These are phyloP conservation scores for Diphasiastrum complanatum DNA, from an alignment of 83 land plant species.

Conservation along the genomic window DNA sequence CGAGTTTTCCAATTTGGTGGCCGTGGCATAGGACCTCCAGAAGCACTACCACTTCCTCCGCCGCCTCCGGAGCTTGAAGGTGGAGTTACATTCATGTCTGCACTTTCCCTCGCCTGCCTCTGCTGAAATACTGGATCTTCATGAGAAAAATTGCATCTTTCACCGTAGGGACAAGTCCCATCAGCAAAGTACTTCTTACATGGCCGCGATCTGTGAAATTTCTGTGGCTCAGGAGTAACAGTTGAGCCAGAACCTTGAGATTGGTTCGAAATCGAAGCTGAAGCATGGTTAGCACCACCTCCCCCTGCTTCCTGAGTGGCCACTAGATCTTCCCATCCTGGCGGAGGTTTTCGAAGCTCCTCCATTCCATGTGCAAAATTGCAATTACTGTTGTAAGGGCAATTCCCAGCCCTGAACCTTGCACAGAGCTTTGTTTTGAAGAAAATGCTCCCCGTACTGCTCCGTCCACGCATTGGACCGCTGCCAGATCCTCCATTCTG, in stretches of 20 bases:
- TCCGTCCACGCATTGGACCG: no score
- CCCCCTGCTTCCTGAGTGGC: constrained; percentile 62
- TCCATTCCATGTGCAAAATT: constrained; percentile 95
- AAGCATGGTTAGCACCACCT: not conserved
- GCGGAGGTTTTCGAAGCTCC: constrained; percentile 85
- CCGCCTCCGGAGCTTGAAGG: constrained; percentile 18
- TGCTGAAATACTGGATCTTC: constrained; percentile 45
- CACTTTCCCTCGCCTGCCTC: constrained; percentile 42
- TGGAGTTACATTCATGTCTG: constrained; percentile 51
- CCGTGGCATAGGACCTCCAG: constrained; percentile 31
- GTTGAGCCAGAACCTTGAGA: not conserved
- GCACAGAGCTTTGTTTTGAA: constrained; percentile 92
- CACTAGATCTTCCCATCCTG: constrained; percentile 89
- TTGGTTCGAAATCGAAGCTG: constrained; percentile 6
- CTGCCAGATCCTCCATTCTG: constrained; percentile 5
- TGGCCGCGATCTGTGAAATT: constrained; percentile 76
- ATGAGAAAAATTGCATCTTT: constrained; percentile 70
- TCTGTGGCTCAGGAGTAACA: constrained; percentile 37
- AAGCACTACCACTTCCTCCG: constrained; percentile 5
- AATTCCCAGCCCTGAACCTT: constrained; percentile 72
- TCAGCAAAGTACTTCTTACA: constrained; percentile 82
- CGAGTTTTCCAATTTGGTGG: constrained; percentile 90
- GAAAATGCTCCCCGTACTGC: constrained; percentile 66
- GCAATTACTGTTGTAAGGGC: constrained; percentile 82
- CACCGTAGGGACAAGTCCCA: constrained; percentile 83